Evolutionary conservation across 2,329 filamentous ascomycete genomes (phyloP).

Genomic region (Aspergillus thermomutatus): DNA sequence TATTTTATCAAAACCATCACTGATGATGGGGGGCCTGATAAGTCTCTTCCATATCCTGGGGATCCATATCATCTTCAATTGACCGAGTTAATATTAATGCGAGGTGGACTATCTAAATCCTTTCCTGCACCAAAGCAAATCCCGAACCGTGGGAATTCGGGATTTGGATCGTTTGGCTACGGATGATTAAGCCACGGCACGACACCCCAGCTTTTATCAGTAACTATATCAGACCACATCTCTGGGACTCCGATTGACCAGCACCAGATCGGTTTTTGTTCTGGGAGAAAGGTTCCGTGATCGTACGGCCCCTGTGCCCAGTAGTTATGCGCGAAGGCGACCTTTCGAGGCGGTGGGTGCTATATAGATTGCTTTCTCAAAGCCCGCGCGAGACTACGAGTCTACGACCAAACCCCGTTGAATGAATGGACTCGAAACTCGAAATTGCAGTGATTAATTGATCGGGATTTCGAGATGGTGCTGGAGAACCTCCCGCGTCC

Average conservation of each 20-base stretch:
- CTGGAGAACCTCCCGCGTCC: conserved; percentile 16
- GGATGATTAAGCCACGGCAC: conserved; percentile 27
- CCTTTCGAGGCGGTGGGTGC: background rate
- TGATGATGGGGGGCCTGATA: background rate
- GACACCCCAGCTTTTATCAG: conserved; percentile 11
- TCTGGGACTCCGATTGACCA: conserved; percentile 9
- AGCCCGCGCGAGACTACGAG: background rate
- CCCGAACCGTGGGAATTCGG: conserved; percentile 30
- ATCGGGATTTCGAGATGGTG: conserved; percentile 18
- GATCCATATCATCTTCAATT: background rate
- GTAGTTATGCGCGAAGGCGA: background rate
- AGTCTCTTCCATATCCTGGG: background rate
- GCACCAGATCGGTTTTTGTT: conserved; percentile 3
- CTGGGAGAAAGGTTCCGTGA: background rate
- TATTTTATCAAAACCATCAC: too few species aligned
- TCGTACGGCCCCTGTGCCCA: background rate
- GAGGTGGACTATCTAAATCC: too few species aligned
- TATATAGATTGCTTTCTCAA: background rate
- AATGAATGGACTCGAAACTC: background rate
- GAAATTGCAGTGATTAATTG: background rate
- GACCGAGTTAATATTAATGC: conserved; percentile 17
- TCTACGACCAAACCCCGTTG: background rate
- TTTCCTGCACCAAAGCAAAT: conserved; percentile 24
- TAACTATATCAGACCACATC: conserved; percentile 30
- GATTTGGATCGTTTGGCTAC: conserved; percentile 29